Evolutionary conservation across 2,329 filamentous ascomycete species (phyloP).

Genomic region (Aspergillus aculeatus): DNA sequence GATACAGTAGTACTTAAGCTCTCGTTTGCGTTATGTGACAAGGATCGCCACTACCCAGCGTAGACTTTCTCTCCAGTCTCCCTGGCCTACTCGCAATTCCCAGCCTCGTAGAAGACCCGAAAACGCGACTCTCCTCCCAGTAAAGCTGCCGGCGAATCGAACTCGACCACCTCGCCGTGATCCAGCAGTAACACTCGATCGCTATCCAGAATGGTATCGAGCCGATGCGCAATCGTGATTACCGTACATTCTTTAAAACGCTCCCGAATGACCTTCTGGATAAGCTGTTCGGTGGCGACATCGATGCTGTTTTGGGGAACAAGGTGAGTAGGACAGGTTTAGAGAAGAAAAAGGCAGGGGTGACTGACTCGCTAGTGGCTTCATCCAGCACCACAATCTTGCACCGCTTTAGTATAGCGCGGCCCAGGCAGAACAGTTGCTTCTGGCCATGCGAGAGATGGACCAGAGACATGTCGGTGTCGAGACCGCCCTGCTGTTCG

Average conservation of each 20-base stretch:
- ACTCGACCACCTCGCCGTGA: not conserved
- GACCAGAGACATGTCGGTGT: constrained; percentile 36
- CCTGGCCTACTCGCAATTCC: too few relatives aligned
- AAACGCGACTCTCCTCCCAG: too few relatives aligned
- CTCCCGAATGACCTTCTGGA: not conserved
- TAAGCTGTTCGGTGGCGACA: not conserved
- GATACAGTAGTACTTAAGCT: too few relatives aligned
- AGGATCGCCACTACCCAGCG: too few relatives aligned
- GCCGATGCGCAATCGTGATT: not conserved
- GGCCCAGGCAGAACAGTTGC: constrained; percentile 70
- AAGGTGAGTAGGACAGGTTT: too few relatives aligned
- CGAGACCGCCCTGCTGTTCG: constrained; percentile 21
- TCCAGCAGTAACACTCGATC: not conserved
- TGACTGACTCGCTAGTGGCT: not conserved
- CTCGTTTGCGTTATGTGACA: too few relatives aligned
- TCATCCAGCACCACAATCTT: not conserved
- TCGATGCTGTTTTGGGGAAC: not conserved
- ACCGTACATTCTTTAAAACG: not conserved
- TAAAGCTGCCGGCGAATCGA: not conserved
- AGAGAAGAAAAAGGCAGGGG: too few relatives aligned
- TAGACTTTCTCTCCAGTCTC: too few relatives aligned
- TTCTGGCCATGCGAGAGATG: constrained; percentile 71
- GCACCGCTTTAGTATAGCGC: constrained; percentile 54
- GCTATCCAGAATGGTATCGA: not conserved
- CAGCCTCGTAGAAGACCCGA: too few relatives aligned